These are phyloP conservation scores for Fusarium sp. DNA, from an alignment of 2,329 filamentous ascomycete species.

Conservation along the genomic window DNA sequence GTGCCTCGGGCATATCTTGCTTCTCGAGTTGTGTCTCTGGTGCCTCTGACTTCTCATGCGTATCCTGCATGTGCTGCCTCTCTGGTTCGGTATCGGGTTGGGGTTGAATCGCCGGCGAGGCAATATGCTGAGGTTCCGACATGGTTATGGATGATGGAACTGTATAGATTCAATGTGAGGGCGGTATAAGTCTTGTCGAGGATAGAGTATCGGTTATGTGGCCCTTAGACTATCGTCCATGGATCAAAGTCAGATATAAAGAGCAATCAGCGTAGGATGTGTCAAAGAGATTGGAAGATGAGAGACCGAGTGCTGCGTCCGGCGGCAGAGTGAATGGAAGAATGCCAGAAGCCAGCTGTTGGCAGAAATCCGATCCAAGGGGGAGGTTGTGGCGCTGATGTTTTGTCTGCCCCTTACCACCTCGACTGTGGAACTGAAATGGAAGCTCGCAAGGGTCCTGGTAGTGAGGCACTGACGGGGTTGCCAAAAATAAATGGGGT, in stretches of 20 bases:
- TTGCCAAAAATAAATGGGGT: slow-evolving; percentile 42
- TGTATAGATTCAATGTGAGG: slow-evolving; percentile 8
- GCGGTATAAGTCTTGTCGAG: slow-evolving; percentile 27
- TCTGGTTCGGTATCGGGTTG: slow-evolving; percentile 24
- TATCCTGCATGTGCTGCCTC: slow-evolving; percentile 14
- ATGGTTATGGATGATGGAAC: slow-evolving; percentile 44
- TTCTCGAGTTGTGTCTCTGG: slow-evolving; percentile 13
- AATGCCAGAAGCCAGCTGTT: slow-evolving; percentile 47
- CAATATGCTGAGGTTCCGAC: slow-evolving; percentile 53
- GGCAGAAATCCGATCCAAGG: slow-evolving; percentile 42
- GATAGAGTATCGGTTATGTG: slow-evolving; percentile 34
- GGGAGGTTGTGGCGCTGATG: slow-evolving; percentile 46
- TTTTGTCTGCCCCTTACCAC: slow-evolving; percentile 44
- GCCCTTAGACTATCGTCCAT: slow-evolving; percentile 45
- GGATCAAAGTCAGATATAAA: slow-evolving; percentile 28
- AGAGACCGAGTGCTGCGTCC: slow-evolving; percentile 36
- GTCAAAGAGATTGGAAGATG: slow-evolving; percentile 32
- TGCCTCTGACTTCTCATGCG: slow-evolving; percentile 6
- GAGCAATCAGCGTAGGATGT: slow-evolving; percentile 29
- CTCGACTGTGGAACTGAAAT: slow-evolving; percentile 35
- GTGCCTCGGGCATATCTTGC: slow-evolving; percentile 4
- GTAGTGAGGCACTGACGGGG: slow-evolving; percentile 36
- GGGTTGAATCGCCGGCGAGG: slow-evolving; percentile 42
- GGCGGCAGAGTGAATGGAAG: slow-evolving; percentile 43
- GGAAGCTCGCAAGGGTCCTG: slow-evolving; percentile 41